Conservation (phyloP, 352 stramenopile genomes). For the Globisporangium mamillatum region DNA sequence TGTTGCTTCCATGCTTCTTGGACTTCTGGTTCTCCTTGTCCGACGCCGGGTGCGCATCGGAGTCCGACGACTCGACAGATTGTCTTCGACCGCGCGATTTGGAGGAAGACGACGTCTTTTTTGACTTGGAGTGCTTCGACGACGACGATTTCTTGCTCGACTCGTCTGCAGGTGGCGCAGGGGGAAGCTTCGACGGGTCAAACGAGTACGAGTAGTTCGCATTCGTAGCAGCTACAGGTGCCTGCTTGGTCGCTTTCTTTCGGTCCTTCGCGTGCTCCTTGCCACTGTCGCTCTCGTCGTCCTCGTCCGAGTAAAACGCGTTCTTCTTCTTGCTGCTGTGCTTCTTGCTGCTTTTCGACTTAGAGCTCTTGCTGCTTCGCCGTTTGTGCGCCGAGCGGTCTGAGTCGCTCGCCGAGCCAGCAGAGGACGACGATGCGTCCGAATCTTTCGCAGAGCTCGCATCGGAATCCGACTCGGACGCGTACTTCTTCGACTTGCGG, state of each 20-base stretch:
- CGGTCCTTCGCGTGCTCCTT: constrained; percentile 13
- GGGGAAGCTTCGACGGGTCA: constrained; percentile 45
- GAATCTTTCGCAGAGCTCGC: constrained; percentile 6
- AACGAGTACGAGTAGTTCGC: constrained; percentile 47
- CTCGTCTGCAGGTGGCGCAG: constrained; percentile 26
- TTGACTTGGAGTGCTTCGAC: constrained; percentile 24
- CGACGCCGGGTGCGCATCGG: constrained; percentile 21
- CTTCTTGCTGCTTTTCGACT: constrained; percentile 33
- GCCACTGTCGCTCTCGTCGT: constrained; percentile 12
- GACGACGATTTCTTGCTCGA: constrained; percentile 22
- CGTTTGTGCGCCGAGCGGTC: constrained; percentile 13
- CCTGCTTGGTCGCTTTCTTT: constrained; percentile 12
- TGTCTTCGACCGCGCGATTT: constrained; percentile 27
- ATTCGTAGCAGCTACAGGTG: neutral
- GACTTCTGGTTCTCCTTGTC: constrained; percentile 38
- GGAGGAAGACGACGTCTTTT: constrained; percentile 8
- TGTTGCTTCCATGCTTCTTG: constrained; percentile 10
- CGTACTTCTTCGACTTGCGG: constrained; percentile 33
- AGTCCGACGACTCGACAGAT: constrained; percentile 39
- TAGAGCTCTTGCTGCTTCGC: constrained; percentile 13
- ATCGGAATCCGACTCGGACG: constrained; percentile 18
- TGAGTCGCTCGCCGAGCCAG: constrained; percentile 18
- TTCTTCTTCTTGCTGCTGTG: constrained; percentile 29
- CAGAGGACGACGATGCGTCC: no score
- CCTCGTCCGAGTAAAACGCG: constrained; percentile 26